Evolutionary conservation across 129 eudicot species (phyloP).

Genomic region (Dittrichia graveolens): DNA sequence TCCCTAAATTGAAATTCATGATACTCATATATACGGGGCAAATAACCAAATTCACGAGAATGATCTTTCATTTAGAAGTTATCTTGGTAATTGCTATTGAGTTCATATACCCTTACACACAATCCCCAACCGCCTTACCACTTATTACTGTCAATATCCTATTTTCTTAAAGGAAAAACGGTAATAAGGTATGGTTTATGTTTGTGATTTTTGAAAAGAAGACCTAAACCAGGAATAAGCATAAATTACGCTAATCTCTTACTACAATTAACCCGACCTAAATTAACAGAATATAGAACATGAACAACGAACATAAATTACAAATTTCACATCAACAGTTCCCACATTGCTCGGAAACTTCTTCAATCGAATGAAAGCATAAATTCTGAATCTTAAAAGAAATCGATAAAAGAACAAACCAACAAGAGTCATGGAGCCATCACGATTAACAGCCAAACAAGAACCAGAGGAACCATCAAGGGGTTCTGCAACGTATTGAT

Average conservation of each 20-base stretch:
- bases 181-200: too few species aligned
- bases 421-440: constrained; percentile 58
- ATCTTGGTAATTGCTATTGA: too few species aligned
- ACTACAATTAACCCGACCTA: background rate
- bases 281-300: background rate
- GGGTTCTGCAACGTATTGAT: constrained; percentile 74
- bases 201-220: too few species aligned
- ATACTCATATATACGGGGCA: too few species aligned
- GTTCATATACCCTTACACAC: too few species aligned
- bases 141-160: too few species aligned
- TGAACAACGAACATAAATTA: background rate
- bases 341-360: background rate
- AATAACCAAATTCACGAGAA: too few species aligned
- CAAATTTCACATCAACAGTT: background rate
- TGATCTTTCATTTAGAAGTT: too few species aligned
- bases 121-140: too few species aligned
- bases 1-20: too few species aligned
- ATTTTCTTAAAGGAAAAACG: too few species aligned
- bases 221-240: background rate
- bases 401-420: constrained; percentile 35
- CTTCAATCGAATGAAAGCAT: background rate
- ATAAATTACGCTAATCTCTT: background rate
- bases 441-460: constrained; percentile 62
- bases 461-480: constrained; percentile 64
- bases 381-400: background rate